Evolutionary conservation across 495 filamentous ascomycete species (phyloP).

Genomic region (Daldinia bambusicola): DNA sequence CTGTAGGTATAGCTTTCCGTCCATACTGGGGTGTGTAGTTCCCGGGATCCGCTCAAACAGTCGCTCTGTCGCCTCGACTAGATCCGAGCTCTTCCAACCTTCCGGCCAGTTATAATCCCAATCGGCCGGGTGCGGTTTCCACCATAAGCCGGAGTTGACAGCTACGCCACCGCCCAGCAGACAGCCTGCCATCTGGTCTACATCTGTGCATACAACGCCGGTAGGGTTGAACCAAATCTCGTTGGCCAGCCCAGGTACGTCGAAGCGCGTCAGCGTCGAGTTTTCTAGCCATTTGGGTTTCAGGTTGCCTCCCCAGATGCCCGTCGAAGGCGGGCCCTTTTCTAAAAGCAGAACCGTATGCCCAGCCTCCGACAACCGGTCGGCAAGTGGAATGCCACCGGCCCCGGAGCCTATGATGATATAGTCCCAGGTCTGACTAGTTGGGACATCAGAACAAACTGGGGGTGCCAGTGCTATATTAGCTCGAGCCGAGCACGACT

Average conservation of each 20-base stretch:
- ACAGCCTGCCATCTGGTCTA: constrained; percentile 71
- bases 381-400: constrained; percentile 66
- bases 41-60: constrained; percentile 70
- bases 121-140: constrained; percentile 56
- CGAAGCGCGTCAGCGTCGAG: constrained; percentile 70
- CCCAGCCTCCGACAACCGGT: constrained; percentile 65
- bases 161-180: constrained; percentile 73
- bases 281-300: constrained; percentile 67
- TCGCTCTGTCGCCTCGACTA: constrained; percentile 63
- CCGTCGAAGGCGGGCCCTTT: constrained; percentile 64
- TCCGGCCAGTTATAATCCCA: constrained; percentile 72
- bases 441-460: constrained; percentile 49
- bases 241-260: constrained; percentile 74
- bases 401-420: constrained; percentile 68
- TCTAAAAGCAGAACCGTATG: constrained; percentile 67
- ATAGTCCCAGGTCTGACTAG: constrained; percentile 63
- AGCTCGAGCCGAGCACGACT: constrained; percentile 33
- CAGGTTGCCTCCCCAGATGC: constrained; percentile 58
- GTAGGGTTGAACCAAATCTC: constrained; percentile 64
- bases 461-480: constrained; percentile 41
- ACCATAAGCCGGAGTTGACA: constrained; percentile 66
- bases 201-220: constrained; percentile 68
- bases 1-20: constrained; percentile 71
- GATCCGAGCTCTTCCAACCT: constrained; percentile 70
- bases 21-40: constrained; percentile 67